Evolutionary conservation across 108 stramenopile genomes (phyloP).

Genomic region (Conticribra weissflogii): DNA sequence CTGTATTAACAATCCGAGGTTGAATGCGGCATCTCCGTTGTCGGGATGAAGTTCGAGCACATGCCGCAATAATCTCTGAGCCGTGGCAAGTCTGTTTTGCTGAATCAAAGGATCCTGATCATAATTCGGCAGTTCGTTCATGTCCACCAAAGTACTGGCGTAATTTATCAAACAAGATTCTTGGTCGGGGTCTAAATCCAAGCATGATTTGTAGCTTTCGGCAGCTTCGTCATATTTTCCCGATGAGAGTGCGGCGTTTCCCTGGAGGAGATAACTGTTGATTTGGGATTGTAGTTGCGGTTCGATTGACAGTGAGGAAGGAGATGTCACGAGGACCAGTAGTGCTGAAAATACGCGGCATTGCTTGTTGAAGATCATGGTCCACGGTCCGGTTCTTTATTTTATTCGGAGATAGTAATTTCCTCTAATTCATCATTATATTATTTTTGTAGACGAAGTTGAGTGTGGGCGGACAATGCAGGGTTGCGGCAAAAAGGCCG

Average conservation of each 20-base stretch:
- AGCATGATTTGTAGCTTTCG: constrained; percentile 35
- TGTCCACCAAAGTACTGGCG: constrained; percentile 41
- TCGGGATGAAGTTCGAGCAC: constrained; percentile 29
- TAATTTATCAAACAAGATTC: constrained; percentile 46
- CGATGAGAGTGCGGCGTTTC: constrained; percentile 39
- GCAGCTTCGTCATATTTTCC: constrained; percentile 24
- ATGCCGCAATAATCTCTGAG: constrained; percentile 18
- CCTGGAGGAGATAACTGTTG: constrained; percentile 19
- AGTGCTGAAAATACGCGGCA: no score
- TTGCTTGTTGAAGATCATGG: no score
- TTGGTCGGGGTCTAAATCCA: constrained; percentile 34
- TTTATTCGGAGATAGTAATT: no score
- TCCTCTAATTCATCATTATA: no score
- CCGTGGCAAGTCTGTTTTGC: constrained; percentile 13
- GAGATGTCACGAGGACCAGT: neutral
- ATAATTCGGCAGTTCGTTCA: constrained; percentile 10
- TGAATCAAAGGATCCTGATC: neutral
- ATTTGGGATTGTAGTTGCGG: constrained; percentile 11
- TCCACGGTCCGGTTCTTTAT: no score
- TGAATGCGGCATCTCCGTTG: constrained; percentile 54
- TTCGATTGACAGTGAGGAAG: neutral
- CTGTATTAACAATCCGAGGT: constrained; percentile 50
- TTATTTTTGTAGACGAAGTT: no score
- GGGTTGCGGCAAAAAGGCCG: no score
- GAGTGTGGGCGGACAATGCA: no score